Percentiles rank a stretch among this genome's conserved stretches.
Conservation (phyloP, 2,329 filamentous ascomycete species). For the Alternaria ventricosa region DNA sequence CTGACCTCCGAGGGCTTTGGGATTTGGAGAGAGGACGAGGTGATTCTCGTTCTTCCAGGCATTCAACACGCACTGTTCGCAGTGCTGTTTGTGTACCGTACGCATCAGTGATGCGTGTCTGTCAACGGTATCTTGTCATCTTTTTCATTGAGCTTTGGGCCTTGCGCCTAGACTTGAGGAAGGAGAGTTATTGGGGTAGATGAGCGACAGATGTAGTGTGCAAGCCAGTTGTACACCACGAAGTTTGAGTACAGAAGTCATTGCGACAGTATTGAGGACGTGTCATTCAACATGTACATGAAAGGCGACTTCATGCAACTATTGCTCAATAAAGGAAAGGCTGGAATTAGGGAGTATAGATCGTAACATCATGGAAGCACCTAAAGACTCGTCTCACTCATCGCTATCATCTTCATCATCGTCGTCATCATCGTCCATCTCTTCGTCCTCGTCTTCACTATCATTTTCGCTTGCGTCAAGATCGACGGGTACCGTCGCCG, state of each 20-base stretch:
- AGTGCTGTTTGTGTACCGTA: background rate
- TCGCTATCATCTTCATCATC: constrained; percentile 8
- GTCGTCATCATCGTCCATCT: constrained; percentile 18
- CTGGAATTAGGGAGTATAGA: background rate
- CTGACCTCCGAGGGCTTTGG: background rate
- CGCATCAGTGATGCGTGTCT: background rate
- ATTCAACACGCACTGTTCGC: background rate
- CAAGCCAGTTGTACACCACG: background rate
- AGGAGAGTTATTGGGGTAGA: background rate
- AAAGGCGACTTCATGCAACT: background rate
- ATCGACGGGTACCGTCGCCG: background rate
- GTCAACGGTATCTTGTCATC: background rate
- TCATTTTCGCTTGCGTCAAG: background rate
- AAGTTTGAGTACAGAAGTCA: fast-evolving
- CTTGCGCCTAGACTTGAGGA: background rate
- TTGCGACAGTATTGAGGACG: too few relatives aligned
- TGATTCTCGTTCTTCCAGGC: background rate
- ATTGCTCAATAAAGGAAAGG: background rate
- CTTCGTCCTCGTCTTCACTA: constrained; percentile 20
- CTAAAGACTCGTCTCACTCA: background rate
- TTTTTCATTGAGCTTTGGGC: background rate
- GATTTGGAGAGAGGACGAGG: background rate
- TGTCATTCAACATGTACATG: background rate
- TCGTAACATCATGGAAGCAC: background rate
- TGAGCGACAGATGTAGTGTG: background rate